Evolutionary conservation across 345 rosid genomes (phyloP), one percentile per base, ranked within the genome.

Genomic region (Arabidopsis arenosa): DNA sequence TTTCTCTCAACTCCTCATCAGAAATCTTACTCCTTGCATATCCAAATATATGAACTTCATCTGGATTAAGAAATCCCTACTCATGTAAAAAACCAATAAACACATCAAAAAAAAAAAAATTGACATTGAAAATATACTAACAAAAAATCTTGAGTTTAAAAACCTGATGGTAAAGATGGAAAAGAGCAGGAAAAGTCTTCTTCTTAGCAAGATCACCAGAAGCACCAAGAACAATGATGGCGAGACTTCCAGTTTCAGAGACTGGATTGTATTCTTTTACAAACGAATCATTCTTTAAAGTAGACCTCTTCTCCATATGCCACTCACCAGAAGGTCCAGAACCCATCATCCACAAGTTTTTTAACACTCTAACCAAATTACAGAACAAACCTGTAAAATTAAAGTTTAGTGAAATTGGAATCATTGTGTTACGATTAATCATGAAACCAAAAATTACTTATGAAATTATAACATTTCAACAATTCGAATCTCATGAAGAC

Each of bases 181-280:
- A 93, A 40, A 93, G 95, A 6, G 98, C 98, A 18, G 98, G 97
- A 73, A 93, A 93, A 70, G 98, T 93, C 85, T 93, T 93, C 86
- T 93, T 93, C 88, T 91, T 93, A 66, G 98, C 98, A 68, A 93
- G 96, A 88, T 93, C 98, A 80, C 98, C 97, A 74, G 97, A 90
- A 66, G 98, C 98, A 77, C 98, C 98, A 32, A 93, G 90, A 66
- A 93, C 97, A 36, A 89, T 65, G 71, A 93, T 84, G 0, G 98
- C 89, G 75, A 93, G 92, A 73, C 93, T 85, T 52, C 96, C 98
- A 62, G 85, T 80, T 86, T 89, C 97, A 1, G 83, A 59, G 63
- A 73, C 83, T 76, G 44, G 55, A 41, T 69, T 90, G 7, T 56
- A 8, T 26, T 87, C 89, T 75, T 53, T 77, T 9, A 49, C 48